Base-by-base conservation (phyloP, 352 stramenopile species). In the Globisporangium uncinulatum region DNA sequence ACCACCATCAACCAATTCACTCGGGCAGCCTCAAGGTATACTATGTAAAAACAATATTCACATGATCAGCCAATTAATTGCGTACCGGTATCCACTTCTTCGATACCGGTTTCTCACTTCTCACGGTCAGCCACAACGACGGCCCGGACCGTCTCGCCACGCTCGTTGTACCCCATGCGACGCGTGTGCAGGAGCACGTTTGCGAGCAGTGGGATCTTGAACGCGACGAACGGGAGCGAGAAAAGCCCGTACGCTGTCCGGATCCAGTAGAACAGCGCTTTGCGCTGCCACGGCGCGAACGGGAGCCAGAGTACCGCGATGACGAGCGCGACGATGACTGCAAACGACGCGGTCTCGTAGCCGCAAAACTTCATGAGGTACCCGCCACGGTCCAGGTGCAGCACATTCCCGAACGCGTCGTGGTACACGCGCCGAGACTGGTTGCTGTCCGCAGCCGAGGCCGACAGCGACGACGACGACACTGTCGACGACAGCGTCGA, bases 281-380 rank as follows among this genome's bases (percentile, higher is more conserved):
- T 84, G 17, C 77, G 81, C 47, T 94, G 82, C 87, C 87, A 96
- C 17, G 67, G 65, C 45, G 79, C 74, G 15, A 91, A 88, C 13
- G 83, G 78, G 41, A 87, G 42, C 69, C 71, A 86, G 8, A 94
- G 61, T 32, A 91, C 83, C 15, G 76, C 59, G 39, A 74, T 62
- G 0, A 81, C 70, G 3, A 94, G 60, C 39, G 66, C 66, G 56
- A 94, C 75, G 34, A 90, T 88, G 42, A 93, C 54, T 8, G 70
- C 74, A 61, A 95, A 91, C 11, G 80, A 84, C 6, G 88, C 70
- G 0, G 86, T 95, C 66, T 94, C 84, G 70, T 95, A 94, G 10
- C 84, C 79, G 37, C 79, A 91, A 9, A 94, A 76, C 58, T 92
- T 94, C 76, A 92, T 92, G 32, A 95, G 57, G 53, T 95, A 94